Evolutionary conservation across 192 early-diverging fungal species (phyloP).

Genomic region (Linnemannia zychae): DNA sequence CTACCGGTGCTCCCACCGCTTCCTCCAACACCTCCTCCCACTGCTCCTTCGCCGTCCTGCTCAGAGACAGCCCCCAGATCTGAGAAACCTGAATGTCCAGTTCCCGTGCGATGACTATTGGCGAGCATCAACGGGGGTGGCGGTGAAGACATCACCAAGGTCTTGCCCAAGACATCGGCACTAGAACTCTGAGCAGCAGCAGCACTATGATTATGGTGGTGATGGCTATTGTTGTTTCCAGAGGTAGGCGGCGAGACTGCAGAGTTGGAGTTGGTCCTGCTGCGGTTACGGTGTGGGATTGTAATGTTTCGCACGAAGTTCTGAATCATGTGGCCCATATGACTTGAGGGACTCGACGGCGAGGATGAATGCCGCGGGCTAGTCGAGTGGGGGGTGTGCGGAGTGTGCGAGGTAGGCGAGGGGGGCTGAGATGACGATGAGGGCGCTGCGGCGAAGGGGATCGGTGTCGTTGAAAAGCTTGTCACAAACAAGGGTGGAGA

Average conservation of each 20-base stretch:
- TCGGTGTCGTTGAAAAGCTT: slow-evolving; percentile 32
- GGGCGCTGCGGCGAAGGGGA: slow-evolving; percentile 28
- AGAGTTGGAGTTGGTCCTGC: slow-evolving; percentile 52
- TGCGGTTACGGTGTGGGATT: slow-evolving; percentile 46
- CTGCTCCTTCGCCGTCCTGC: slow-evolving; percentile 20
- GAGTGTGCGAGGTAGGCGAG: not conserved
- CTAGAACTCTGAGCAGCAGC: not conserved
- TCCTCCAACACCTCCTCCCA: not conserved
- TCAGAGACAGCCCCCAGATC: slow-evolving; percentile 47
- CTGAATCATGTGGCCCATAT: slow-evolving; percentile 51
- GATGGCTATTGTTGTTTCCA: not conserved
- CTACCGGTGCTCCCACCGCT: slow-evolving; percentile 5
- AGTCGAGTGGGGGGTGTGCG: not conserved
- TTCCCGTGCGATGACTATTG: slow-evolving; percentile 1
- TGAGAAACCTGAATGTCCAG: slow-evolving; percentile 22
- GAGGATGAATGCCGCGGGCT: not conserved
- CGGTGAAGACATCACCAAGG: slow-evolving; percentile 36
- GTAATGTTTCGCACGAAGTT: slow-evolving; percentile 51
- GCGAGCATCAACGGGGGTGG: not conserved
- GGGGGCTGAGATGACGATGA: not conserved
- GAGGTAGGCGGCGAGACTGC: slow-evolving; percentile 20
- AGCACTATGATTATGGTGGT: not conserved
- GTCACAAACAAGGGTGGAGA: slow-evolving; percentile 46
- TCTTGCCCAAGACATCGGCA: slow-evolving; percentile 47
- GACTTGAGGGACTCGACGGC: slow-evolving; percentile 35